Conservation (phyloP, 495 filamentous ascomycete genomes). For the Trichoderma virens region DNA sequence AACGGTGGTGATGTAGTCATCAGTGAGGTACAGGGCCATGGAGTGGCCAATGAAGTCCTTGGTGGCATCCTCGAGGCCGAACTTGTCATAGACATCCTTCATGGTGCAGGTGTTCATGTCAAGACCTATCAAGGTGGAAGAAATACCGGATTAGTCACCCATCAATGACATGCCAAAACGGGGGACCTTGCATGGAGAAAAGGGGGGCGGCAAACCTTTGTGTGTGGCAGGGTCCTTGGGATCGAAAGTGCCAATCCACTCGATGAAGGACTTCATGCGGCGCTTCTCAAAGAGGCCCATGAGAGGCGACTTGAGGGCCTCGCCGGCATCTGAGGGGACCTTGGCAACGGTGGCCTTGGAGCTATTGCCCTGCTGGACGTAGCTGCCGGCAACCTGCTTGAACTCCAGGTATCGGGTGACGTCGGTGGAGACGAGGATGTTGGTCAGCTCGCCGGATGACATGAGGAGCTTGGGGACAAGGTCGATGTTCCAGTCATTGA, state of each 20-base stretch:
- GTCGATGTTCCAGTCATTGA: conserved; percentile 99
- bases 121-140: conserved; percentile 57
- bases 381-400: conserved; percentile 96
- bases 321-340: conserved; percentile 87
- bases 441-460: conserved; percentile 96
- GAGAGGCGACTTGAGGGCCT: conserved; percentile 84
- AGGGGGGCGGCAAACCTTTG: conserved; percentile 51
- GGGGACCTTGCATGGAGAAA: neutral
- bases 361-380: conserved; percentile 80
- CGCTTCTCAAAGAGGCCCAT: conserved; percentile 98
- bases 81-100: conserved; percentile 97
- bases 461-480: conserved; percentile 96
- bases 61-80: conserved; percentile 82
- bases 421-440: conserved; percentile 93
- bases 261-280: conserved; percentile 90
- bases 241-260: conserved; percentile 92
- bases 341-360: conserved; percentile 86
- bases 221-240: conserved; percentile 75
- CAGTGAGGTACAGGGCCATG: conserved; percentile 91
- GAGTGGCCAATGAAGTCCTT: conserved; percentile 96
- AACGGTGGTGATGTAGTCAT: conserved; percentile 68
- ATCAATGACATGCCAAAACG: neutral
- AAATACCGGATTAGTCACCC: neutral
- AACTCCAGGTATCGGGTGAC: conserved; percentile 97
- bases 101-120: conserved; percentile 73